These are phyloP conservation scores for Eutrema heterophyllum DNA, from an alignment of 345 rosid genomes.

Conservation along the genomic window DNA sequence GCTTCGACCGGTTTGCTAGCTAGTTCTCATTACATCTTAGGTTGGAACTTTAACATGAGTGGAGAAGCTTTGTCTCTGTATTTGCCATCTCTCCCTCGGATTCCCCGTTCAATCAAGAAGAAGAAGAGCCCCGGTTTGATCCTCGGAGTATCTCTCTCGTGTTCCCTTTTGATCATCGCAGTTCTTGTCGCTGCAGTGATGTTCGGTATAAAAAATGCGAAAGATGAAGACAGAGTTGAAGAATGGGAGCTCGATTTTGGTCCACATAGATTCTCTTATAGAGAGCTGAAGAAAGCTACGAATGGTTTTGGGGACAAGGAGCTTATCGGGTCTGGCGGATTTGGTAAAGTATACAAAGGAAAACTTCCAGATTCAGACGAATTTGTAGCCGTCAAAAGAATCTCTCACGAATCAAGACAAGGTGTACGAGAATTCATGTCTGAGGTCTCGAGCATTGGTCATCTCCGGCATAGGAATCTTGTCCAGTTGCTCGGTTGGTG, in stretches of 20 bases:
- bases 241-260: conserved; percentile 80
- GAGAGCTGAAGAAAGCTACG: conserved; percentile 77
- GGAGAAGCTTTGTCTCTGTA: conserved; percentile 59
- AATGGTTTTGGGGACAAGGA: conserved; percentile 69
- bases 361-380: conserved; percentile 45
- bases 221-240: conserved; percentile 56
- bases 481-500: conserved; percentile 90
- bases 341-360: conserved; percentile 83
- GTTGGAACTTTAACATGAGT: conserved; percentile 79
- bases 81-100: conserved; percentile 56
- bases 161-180: conserved; percentile 26
- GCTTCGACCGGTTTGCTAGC: conserved; percentile 81
- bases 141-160: conserved; percentile 38
- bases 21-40: conserved; percentile 72
- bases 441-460: conserved; percentile 84
- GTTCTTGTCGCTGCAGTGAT: conserved; percentile 26
- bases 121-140: conserved; percentile 31
- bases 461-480: conserved; percentile 81
- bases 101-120: conserved; percentile 37
- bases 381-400: conserved; percentile 70
- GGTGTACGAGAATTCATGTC: conserved; percentile 72
- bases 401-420: conserved; percentile 76
- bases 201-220: conserved; percentile 41
- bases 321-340: conserved; percentile 84
- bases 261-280: conserved; percentile 76